Evolutionary conservation across 1,139 yeast species (phyloP), one percentile per base, ranked within the genome.

Genomic region (Geotrichum cucujoidarum): DNA sequence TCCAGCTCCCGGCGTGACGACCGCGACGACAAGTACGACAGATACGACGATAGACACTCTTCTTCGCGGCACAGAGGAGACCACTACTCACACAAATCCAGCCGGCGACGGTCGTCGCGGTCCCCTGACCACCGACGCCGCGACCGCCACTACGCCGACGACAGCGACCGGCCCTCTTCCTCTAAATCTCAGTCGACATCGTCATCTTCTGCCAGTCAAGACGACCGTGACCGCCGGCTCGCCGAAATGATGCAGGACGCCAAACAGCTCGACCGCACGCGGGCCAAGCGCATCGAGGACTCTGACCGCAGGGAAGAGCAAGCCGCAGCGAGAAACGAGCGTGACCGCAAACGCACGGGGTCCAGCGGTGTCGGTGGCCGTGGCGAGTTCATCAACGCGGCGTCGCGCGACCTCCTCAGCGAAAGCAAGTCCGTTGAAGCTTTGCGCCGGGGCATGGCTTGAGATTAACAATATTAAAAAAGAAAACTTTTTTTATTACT

Each of bases 241-340:
- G 76, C 74, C 51, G 76, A 77, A 53, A 57, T 86, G 58, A 76
- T 80, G 59, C 77, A 71, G 37, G 67, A 79, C 58, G 77, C 78
- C 57, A 78, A 78, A 35, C 90, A 82, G 55, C 82, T 85, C 62
- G 78, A 75, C 47, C 70, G 71, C 20, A 76, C 69, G 45, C 78
- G 75, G 57, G 69, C 73, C 46, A 69, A 69, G 31, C 75, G 75
- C 56, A 66, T 81, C 33, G 75, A 76, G 33, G 77, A 74, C 40
- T 63, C 81, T 49, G 81, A 78, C 66, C 81, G 79, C 64, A 83
- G 79, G 56, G 77, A 77, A 62, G 81, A 80, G 69, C 89, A 74
- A 52, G 92, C 84, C 62, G 78, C 77, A 67, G 90, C 82, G 61
- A 75, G 92, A 60, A 83, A 80, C 59, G 89, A 82, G 57, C 74